These are phyloP conservation scores for Penicillium sp. DNA, from an alignment of 2,329 filamentous ascomycete genomes.

Conservation along the genomic window DNA sequence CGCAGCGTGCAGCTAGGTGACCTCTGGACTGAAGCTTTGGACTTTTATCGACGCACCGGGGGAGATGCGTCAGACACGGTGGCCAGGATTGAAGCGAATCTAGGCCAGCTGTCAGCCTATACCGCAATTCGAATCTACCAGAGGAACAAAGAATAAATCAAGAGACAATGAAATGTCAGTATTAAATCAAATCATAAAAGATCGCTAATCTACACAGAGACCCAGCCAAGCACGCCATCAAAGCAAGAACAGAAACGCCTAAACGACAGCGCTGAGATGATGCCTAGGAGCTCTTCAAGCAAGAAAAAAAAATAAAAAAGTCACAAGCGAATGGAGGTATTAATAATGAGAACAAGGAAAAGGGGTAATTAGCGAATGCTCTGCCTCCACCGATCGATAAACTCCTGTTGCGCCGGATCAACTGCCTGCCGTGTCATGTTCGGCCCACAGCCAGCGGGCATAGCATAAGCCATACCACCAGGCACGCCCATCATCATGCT, in stretches of 20 bases:
- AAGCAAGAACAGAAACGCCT: conserved; percentile 11
- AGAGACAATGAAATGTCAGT: background rate
- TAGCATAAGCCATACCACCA: conserved; percentile 30
- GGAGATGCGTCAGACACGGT: background rate
- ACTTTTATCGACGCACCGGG: background rate
- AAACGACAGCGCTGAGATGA: conserved; percentile 22
- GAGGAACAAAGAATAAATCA: no score
- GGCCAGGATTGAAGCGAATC: background rate
- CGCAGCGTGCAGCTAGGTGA: background rate
- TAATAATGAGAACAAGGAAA: conserved; percentile 7
- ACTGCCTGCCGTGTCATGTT: conserved; percentile 39
- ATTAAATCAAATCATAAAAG: conserved; percentile 14
- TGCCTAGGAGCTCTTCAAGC: background rate
- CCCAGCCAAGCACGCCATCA: conserved; percentile 9
- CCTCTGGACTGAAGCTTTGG: conserved; percentile 3
- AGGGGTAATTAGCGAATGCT: conserved; percentile 32
- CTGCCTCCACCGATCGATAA: conserved; percentile 63
- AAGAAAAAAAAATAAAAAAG: conserved; percentile 4
- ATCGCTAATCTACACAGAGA: conserved; percentile 21
- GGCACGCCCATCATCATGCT: conserved; percentile 26
- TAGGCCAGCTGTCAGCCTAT: background rate
- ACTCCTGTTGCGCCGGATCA: conserved; percentile 54
- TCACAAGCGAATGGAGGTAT: conserved; percentile 6
- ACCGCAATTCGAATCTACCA: background rate
- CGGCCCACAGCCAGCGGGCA: conserved; percentile 26